A percentile compares a stretch with the other conserved stretches of the same genome.
Evolutionary conservation across 306 rosid genomes (phyloP).

Genomic region (Sicyos baderoa): DNA sequence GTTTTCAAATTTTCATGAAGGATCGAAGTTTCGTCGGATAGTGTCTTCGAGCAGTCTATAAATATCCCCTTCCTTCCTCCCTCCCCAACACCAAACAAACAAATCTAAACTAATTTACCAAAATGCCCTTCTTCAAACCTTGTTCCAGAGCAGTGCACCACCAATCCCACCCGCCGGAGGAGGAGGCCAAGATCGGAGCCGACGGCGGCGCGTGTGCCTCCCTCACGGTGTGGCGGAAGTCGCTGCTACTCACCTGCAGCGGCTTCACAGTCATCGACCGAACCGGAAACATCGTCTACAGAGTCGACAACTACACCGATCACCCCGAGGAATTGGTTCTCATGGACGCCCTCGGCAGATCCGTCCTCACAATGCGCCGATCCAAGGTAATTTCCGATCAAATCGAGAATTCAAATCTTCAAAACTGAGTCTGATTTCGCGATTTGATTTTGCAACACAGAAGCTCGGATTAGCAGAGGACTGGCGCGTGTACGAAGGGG

Average conservation of each 20-base stretch:
- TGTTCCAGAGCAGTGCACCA: constrained; percentile 54
- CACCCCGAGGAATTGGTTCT: constrained; percentile 61
- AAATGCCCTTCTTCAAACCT: constrained; percentile 33
- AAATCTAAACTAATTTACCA: not conserved
- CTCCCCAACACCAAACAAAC: not conserved
- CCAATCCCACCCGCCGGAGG: constrained; percentile 24
- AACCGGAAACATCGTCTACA: constrained; percentile 53
- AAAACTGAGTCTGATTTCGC: not conserved
- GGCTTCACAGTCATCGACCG: constrained; percentile 85
- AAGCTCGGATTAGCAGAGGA: constrained; percentile 36
- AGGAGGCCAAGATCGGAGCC: constrained; percentile 20
- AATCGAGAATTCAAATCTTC: not conserved
- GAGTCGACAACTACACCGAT: constrained; percentile 63
- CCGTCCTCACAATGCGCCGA: constrained; percentile 59
- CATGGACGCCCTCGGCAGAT: constrained; percentile 71
- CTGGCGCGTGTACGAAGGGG: constrained; percentile 69
- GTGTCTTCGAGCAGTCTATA: not conserved
- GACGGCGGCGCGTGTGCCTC: constrained; percentile 23
- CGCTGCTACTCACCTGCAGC: constrained; percentile 54
- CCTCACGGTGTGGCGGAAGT: constrained; percentile 77
- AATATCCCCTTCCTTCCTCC: constrained; percentile 6
- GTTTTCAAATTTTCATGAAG: constrained; percentile 3
- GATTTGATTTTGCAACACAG: not conserved
- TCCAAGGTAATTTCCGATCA: constrained; percentile 36
- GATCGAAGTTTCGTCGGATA: not conserved